Conservation (phyloP, 73 alveolate species). For the Paramecium caudatum region DNA sequence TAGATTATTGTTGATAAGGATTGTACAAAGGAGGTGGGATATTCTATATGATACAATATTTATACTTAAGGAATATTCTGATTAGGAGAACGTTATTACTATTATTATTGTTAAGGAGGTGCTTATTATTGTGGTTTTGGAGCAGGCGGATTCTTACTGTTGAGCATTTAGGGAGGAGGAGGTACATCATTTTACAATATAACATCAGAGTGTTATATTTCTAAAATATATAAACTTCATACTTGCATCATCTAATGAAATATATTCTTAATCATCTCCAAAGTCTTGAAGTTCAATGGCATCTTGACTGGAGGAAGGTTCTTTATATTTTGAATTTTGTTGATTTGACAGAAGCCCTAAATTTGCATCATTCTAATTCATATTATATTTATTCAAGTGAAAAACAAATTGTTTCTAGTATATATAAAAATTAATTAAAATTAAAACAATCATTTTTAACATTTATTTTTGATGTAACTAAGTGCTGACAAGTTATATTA, state of each 20-base stretch:
- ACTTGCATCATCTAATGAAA: background rate
- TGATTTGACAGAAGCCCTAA: background rate
- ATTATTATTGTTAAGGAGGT: too few species aligned
- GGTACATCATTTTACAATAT: background rate
- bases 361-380: constrained; percentile 9
- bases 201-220: background rate
- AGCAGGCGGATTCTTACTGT: background rate
- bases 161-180: background rate
- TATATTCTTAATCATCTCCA: constrained; percentile 27
- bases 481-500: constrained; percentile 18
- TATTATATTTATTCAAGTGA: background rate
- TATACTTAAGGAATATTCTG: too few species aligned
- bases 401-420: background rate
- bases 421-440: constrained; percentile 19
- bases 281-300: background rate
- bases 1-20: too few species aligned
- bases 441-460: constrained; percentile 11
- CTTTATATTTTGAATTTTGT: background rate
- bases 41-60: too few species aligned
- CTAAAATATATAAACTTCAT: background rate
- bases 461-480: background rate
- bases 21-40: too few species aligned
- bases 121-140: background rate
- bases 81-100: too few species aligned
- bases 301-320: background rate